Base-by-base conservation (phyloP, 768 basidiomycete species). In the Tulasnella sp. region DNA sequence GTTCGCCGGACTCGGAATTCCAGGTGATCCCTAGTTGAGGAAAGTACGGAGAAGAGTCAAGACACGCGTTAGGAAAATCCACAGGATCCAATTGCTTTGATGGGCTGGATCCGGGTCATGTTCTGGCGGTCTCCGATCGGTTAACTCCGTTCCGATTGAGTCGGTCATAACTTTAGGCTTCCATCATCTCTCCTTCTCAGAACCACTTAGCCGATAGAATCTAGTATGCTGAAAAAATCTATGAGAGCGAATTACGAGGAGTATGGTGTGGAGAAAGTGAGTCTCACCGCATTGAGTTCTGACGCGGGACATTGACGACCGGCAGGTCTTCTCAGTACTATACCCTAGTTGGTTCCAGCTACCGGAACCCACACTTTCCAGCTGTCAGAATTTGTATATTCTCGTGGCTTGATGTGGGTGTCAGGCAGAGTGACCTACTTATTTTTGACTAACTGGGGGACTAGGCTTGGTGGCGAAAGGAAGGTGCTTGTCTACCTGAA, bases 351-450 rank as follows among this genome's bases (percentile, higher is more conserved):
- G 90, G 90, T n/a, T 85, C 90, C 28, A 90, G 89, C 14, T 93
- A 94, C 85, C 89, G 92, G 18, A 93, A 93, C 83, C 92, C 93
- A 0, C 93, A 93, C 85, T 93, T 90, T 82, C 91, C 91, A 2
- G 92, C 91, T 8, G 88, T 93, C 77, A 88, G 90, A 80, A 89
- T 88, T 41, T 89, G 89, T 84, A 85, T 91, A 31, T 88, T 88
- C 81, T 83, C 87, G 40, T 90, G 90, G 90, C 84, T 92, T 28
- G 89, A 89, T 84, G 88, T 86, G 90, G 89, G 79, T 80, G 85
- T 24, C 8, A 50, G 2, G 34, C 34, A 31, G 54, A 6, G 6
- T 48, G 40, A 64, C 81, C 40, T 73, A 54, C 81, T 60, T 6
- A 69, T 20, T 76, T 16, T 48, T 24, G 50, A 83, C 76, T 77